Percentiles rank a stretch among this genome's conserved stretches.
Evolutionary conservation across 2,329 filamentous ascomycete genomes (phyloP).

Genomic region (Byssoonygena ceratinophila): DNA sequence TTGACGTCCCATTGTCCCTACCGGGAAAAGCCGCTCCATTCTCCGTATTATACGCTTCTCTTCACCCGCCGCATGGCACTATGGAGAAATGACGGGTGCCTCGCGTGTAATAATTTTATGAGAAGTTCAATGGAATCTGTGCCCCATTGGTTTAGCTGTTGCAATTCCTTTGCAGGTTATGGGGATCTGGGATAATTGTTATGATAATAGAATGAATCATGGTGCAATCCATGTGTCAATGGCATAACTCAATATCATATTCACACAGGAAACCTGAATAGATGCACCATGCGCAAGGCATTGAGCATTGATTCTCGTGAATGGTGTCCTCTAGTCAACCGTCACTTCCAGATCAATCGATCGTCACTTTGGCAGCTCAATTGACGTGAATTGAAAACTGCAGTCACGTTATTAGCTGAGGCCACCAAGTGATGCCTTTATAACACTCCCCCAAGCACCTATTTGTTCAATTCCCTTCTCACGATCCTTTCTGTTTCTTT

Average conservation of each 20-base stretch:
- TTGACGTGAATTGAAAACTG: too few relatives aligned
- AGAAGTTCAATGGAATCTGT: too few relatives aligned
- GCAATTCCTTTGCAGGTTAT: too few relatives aligned
- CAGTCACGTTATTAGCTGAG: not conserved
- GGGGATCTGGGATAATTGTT: too few relatives aligned
- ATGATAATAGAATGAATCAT: too few relatives aligned
- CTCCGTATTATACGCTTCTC: too few relatives aligned
- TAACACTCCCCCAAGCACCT: not conserved
- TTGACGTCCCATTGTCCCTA: not conserved
- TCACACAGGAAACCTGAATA: not conserved
- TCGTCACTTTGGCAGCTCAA: not conserved
- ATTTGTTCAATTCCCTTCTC: slow-evolving; percentile 1
- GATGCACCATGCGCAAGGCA: not conserved
- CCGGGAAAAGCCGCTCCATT: not conserved
- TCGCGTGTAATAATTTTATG: too few relatives aligned
- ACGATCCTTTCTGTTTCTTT: not conserved
- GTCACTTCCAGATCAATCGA: slow-evolving; percentile 4
- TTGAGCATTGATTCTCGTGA: not conserved
- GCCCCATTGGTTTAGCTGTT: too few relatives aligned
- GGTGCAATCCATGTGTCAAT: not conserved
- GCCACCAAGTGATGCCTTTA: not conserved
- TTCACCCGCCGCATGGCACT: too few relatives aligned
- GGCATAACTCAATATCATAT: not conserved
- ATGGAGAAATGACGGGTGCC: too few relatives aligned
- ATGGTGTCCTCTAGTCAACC: not conserved